phyloP scores from a whole-genome alignment of 169 alveolate species.

The Toxoplasma gondii region DNA sequence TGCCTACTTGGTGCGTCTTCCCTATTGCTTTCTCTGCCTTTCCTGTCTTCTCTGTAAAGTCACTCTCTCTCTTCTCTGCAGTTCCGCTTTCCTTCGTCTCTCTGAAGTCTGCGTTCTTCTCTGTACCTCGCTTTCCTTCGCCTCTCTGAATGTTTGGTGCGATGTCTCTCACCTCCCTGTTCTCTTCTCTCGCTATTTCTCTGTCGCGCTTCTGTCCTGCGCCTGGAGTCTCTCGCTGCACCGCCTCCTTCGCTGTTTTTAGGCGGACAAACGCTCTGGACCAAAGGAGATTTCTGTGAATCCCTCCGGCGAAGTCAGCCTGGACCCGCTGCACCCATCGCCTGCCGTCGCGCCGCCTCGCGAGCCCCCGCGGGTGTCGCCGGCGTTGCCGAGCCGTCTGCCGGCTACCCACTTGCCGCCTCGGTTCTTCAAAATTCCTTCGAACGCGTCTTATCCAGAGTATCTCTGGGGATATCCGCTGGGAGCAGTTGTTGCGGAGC shows the following conservation, averaged over 20 bases:
- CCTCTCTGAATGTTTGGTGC: not conserved
- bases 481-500: not conserved
- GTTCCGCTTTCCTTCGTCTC: not conserved
- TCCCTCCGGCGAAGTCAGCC: not conserved
- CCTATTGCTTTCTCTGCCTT: not conserved
- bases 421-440: not conserved
- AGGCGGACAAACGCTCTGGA: not conserved
- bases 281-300: not conserved
- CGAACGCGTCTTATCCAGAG: not conserved
- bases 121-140: not conserved
- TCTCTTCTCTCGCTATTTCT: not conserved
- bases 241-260: no score
- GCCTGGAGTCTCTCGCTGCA: not conserved
- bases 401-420: not conserved
- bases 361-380: not conserved
- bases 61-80: not conserved
- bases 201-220: not conserved
- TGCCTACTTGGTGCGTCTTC: not conserved
- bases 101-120: not conserved
- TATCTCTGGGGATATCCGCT: conserved; percentile 31
- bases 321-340: not conserved
- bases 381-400: not conserved
- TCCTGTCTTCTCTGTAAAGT: not conserved
- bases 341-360: not conserved
- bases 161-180: not conserved